A percentile compares a stretch with the other conserved stretches of the same genome.
phyloP scores from a whole-genome alignment of 768 basidiomycete species.

The Russula abietina region DNA sequence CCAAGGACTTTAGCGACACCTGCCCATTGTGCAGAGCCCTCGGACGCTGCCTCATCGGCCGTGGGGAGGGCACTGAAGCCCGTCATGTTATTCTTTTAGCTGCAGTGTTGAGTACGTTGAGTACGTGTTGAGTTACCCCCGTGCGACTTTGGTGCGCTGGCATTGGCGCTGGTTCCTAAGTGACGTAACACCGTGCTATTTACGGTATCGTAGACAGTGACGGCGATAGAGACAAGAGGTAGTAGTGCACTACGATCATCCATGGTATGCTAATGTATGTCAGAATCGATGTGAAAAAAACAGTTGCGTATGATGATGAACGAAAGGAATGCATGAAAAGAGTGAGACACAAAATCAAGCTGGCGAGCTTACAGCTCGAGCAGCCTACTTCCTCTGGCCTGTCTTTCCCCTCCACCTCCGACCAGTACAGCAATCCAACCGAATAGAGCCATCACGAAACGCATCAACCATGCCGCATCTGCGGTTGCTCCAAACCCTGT shows the following conservation, averaged over 20 bases:
- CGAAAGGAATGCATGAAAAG: not conserved
- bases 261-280: constrained; percentile 1
- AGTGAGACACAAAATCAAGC: not conserved
- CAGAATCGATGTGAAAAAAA: constrained; percentile 4
- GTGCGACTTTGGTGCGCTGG: not conserved
- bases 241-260: not conserved
- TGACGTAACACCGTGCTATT: constrained; percentile 6
- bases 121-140: too few species aligned
- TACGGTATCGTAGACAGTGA: too few species aligned
- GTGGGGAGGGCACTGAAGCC: constrained; percentile 45
- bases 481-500: constrained; percentile 65
- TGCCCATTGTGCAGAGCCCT: constrained; percentile 37
- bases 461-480: constrained; percentile 73
- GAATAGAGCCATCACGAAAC: constrained; percentile 74
- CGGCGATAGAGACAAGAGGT: not conserved
- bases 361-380: not conserved
- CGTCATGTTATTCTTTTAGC: constrained; percentile 37
- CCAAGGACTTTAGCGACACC: constrained; percentile 60
- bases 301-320: not conserved
- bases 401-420: constrained; percentile 24
- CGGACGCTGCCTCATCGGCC: constrained; percentile 38
- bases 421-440: constrained; percentile 67
- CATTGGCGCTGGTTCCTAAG: not conserved
- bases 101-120: too few species aligned
- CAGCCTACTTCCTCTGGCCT: constrained; percentile 9